These are phyloP conservation scores for Corrigiola litoralis DNA, from an alignment of 179 eudicot genomes.

Conservation along the genomic window DNA sequence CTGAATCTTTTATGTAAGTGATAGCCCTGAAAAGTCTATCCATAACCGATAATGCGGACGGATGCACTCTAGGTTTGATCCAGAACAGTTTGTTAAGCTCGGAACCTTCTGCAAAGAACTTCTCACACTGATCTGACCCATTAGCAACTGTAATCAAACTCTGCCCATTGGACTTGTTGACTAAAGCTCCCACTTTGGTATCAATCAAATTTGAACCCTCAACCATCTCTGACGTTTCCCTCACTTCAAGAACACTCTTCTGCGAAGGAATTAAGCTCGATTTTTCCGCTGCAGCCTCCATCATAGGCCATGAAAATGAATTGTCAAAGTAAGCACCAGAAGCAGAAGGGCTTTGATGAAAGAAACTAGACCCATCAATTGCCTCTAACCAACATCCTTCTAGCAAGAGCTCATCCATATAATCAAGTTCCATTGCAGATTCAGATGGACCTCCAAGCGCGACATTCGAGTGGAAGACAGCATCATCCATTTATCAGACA, in stretches of 20 bases:
- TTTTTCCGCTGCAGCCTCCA: constrained; percentile 30
- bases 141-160: constrained; percentile 7
- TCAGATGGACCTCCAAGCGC: constrained; percentile 38
- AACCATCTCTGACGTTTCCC: constrained; percentile 30
- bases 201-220: constrained; percentile 34
- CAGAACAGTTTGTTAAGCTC: constrained; percentile 54
- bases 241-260: constrained; percentile 33
- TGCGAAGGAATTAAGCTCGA: constrained; percentile 25
- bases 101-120: constrained; percentile 27
- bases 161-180: constrained; percentile 19
- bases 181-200: constrained; percentile 20
- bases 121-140: constrained; percentile 21
- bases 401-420: constrained; percentile 70
- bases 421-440: constrained; percentile 70
- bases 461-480: constrained; percentile 40
- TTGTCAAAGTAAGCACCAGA: constrained; percentile 46
- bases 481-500: constrained; percentile 56
- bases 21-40: constrained; percentile 63
- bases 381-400: constrained; percentile 89
- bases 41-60: constrained; percentile 42
- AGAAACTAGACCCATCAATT: constrained; percentile 53
- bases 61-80: constrained; percentile 53
- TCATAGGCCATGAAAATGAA: constrained; percentile 44
- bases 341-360: constrained; percentile 37
- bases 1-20: constrained; percentile 42